These are phyloP conservation scores for Zygotorulaspora sp. DNA, from an alignment of 805 yeast species.

Conservation along the genomic window DNA sequence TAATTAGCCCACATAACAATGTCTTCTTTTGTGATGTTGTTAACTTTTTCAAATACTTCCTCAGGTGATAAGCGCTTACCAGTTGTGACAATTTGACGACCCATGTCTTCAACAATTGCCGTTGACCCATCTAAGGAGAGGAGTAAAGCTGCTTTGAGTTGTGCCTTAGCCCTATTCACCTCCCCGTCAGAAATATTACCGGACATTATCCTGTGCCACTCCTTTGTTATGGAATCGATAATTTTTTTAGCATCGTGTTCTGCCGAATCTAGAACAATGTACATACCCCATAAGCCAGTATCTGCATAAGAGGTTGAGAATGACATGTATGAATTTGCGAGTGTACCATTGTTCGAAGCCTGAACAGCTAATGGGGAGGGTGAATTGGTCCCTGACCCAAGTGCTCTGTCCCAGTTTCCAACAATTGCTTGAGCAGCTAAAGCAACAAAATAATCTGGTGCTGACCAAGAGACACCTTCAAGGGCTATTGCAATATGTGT, in stretches of 20 bases:
- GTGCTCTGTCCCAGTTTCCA: slow-evolving; percentile 95
- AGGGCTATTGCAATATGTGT: slow-evolving; percentile 91
- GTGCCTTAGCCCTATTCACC: slow-evolving; percentile 91
- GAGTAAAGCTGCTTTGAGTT: slow-evolving; percentile 85
- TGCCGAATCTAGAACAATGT: slow-evolving; percentile 74
- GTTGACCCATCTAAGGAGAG: slow-evolving; percentile 92
- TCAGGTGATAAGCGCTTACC: slow-evolving; percentile 55
- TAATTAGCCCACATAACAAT: slow-evolving; percentile 86
- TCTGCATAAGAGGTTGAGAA: slow-evolving; percentile 96
- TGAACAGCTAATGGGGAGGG: slow-evolving; percentile 78
- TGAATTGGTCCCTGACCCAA: slow-evolving; percentile 76
- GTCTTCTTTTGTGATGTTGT: slow-evolving; percentile 70
- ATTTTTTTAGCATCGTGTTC: slow-evolving; percentile 60
- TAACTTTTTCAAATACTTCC: slow-evolving; percentile 56
- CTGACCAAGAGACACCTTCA: slow-evolving; percentile 98
- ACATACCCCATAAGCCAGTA: slow-evolving; percentile 97
- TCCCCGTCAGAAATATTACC: slow-evolving; percentile 80
- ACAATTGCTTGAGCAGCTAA: slow-evolving; percentile 94
- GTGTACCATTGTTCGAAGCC: slow-evolving; percentile 46
- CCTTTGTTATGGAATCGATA: slow-evolving; percentile 69
- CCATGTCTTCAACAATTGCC: slow-evolving; percentile 95
- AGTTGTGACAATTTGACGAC: slow-evolving; percentile 93
- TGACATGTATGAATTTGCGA: slow-evolving; percentile 94
- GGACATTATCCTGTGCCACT: slow-evolving; percentile 80
- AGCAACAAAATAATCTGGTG: slow-evolving; percentile 92